Evolutionary conservation across 2,329 filamentous ascomycete genomes (phyloP).

Genomic region (Ambrosiella beaveri): DNA sequence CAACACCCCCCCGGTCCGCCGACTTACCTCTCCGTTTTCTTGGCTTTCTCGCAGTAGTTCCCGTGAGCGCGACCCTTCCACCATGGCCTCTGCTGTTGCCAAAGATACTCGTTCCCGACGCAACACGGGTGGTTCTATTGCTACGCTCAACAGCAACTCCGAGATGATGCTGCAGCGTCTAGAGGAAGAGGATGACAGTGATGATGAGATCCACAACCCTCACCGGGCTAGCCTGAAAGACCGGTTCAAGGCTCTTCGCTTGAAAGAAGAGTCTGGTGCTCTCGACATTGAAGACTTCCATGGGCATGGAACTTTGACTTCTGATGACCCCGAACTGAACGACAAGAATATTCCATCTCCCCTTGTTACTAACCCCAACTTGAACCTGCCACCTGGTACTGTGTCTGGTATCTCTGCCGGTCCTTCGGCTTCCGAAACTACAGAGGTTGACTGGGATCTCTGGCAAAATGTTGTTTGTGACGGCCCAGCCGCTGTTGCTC

Average conservation of each 20-base stretch:
- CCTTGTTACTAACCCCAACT: conserved; percentile 47
- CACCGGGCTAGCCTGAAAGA: conserved; percentile 50
- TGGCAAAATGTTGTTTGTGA: conserved; percentile 96
- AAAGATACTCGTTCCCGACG: conserved; percentile 31
- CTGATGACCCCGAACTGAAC: conserved; percentile 12
- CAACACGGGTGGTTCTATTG: conserved; percentile 65
- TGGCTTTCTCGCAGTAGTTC: conserved; percentile 51
- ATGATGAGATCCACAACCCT: conserved; percentile 19
- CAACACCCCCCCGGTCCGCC: conserved; percentile 35
- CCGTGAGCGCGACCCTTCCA: conserved; percentile 27
- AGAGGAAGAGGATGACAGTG: conserved; percentile 48
- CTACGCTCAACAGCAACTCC: conserved; percentile 62
- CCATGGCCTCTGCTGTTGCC: conserved; percentile 30
- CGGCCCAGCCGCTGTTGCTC: conserved; percentile 72
- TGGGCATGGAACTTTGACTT: conserved; percentile 23
- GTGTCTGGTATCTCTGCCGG: conserved; percentile 65
- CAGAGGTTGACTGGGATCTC: conserved; percentile 91
- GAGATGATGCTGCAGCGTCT: conserved; percentile 62
- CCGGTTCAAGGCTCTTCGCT: conserved; percentile 58
- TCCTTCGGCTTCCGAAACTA: conserved; percentile 50
- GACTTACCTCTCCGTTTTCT: conserved; percentile 74
- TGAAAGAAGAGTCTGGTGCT: conserved; percentile 54
- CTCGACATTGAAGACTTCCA: conserved; percentile 35
- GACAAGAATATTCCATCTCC: conserved; percentile 20
- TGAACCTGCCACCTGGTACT: conserved; percentile 64